Conservation (phyloP, 495 filamentous ascomycete species). For the Penicillium soppii region DNA sequence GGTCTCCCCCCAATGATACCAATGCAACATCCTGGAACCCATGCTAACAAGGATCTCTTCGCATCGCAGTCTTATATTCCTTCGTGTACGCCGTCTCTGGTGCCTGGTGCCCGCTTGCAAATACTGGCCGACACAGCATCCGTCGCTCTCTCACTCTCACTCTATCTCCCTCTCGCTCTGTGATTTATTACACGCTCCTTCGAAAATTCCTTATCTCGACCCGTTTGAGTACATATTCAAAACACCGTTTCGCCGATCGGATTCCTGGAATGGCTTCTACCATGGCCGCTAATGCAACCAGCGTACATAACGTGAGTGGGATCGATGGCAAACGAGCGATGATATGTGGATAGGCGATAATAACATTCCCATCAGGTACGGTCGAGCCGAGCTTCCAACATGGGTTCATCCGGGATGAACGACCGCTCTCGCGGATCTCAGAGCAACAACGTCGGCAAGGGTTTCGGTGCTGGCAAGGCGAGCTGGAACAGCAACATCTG, state of each 20-base stretch:
- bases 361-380: constrained; percentile 27
- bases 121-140: constrained; percentile 19
- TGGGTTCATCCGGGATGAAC: constrained; percentile 41
- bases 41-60: constrained; percentile 17
- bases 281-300: constrained; percentile 39
- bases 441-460: constrained; percentile 37
- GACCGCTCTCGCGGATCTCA: constrained; percentile 41
- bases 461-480: constrained; percentile 44
- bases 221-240: constrained; percentile 32
- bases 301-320: constrained; percentile 40
- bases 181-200: constrained; percentile 19
- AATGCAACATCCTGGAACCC: neutral
- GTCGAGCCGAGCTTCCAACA: constrained; percentile 37
- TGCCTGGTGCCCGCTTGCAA: constrained; percentile 34
- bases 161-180: constrained; percentile 2
- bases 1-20: too few relatives aligned
- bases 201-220: constrained; percentile 11
- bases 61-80: constrained; percentile 25
- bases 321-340: neutral
- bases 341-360: neutral
- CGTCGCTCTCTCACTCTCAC: constrained; percentile 4
- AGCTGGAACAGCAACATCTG: constrained; percentile 63
- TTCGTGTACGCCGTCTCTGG: constrained; percentile 31
- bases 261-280: constrained; percentile 39
- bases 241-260: constrained; percentile 13